Base-by-base conservation (phyloP, 2,329 filamentous ascomycete genomes). In the Diplodia scrobiculata region DNA sequence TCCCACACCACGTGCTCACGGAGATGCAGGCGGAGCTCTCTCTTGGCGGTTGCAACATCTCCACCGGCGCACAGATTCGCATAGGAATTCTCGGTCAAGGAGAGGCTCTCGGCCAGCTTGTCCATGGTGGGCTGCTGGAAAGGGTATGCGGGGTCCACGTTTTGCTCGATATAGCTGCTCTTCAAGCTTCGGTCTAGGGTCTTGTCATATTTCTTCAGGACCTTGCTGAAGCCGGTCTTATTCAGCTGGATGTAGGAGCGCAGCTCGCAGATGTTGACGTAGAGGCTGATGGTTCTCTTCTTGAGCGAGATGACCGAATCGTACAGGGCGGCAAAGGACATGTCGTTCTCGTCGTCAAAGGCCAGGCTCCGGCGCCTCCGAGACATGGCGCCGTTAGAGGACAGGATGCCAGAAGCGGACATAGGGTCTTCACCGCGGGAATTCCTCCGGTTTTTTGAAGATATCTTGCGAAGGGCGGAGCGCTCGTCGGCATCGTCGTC, bases 1-100 rank as follows among this genome's bases (percentile, higher is more conserved):
- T 99, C 96, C 96, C 95, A 99, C 0, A 98, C 94, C 21, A 99
- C 93, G 77, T 99, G 95, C 79, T 99, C 96, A 66, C 95, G 85
- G 29, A 99, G 84, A 74, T 99, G 93, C 34, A 97, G 86, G 64
- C 95, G 87, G 66, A 99, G 83, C 74, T 98, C 95, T 71, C 91
- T 89, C 73, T 88, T 91, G 4, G 95, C 93, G 13, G 90, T 80
- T 5, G 85, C 82, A 2, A 90, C 79, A 73, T 99, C 91, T 34
- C 92, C 92, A 50, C 89, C 86, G 0, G 92, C 96, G 65, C 96
- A 90, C 19, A 97, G 82, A 29, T 89, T 85, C 1, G 92, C 88
- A 74, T 97, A 99, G 1, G 89, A 85, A 58, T 85, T 79, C 76
- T 98, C 95, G 74, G 97, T 87, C 69, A 86, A 85, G 34, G 78